phyloP scores from a whole-genome alignment of 257 asterid species.

The Jasminum sambac region DNA sequence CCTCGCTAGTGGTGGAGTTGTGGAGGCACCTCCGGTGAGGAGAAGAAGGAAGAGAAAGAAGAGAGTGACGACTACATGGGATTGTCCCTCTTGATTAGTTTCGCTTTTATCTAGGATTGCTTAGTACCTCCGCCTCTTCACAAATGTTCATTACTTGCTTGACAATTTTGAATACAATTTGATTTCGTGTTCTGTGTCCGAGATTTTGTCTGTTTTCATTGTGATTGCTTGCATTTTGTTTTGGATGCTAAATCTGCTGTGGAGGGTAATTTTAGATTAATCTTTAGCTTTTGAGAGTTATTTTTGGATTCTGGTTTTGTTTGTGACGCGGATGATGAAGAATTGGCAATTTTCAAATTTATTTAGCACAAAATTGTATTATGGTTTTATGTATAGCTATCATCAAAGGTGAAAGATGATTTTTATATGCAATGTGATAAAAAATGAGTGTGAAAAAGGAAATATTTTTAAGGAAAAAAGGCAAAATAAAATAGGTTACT shows the following conservation, averaged over 20 bases:
- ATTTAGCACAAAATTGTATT: too few species aligned
- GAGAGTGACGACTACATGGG: constrained; percentile 75
- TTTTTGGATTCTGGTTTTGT: too few species aligned
- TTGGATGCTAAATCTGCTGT: background rate
- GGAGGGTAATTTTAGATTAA: background rate
- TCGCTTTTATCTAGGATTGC: background rate
- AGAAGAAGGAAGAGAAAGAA: constrained; percentile 65
- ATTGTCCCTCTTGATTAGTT: constrained; percentile 58
- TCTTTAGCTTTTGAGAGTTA: too few species aligned
- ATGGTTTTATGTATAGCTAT: too few species aligned
- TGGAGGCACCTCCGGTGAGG: constrained; percentile 61
- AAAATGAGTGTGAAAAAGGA: too few species aligned
- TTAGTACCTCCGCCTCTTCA: background rate
- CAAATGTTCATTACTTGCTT: background rate
- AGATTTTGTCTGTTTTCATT: background rate
- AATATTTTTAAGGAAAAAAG: too few species aligned
- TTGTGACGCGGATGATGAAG: too few species aligned
- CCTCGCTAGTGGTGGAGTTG: constrained; percentile 58
- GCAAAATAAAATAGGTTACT: too few species aligned
- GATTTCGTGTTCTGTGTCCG: constrained; percentile 4
- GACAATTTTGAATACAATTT: constrained; percentile 23
- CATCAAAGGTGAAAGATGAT: too few species aligned
- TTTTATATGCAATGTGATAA: too few species aligned
- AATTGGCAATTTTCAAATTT: too few species aligned
- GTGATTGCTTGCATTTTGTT: background rate